Percentiles rank a stretch among this genome's conserved stretches.
These are phyloP conservation scores for Astragalus glycyphyllos DNA, from an alignment of 306 rosid species.

Conservation along the genomic window DNA sequence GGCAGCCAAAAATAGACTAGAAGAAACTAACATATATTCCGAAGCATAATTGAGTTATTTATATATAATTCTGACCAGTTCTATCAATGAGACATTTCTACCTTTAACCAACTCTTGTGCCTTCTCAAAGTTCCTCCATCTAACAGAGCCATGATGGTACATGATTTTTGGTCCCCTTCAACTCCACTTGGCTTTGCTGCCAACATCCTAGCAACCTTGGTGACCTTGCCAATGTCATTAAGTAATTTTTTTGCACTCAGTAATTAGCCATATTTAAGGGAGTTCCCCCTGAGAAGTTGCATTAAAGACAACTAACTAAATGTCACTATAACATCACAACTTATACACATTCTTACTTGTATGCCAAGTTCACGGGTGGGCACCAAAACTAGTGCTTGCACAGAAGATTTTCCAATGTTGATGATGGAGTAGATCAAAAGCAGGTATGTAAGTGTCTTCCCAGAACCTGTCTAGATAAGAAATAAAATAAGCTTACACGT, in stretches of 20 bases:
- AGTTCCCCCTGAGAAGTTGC: constrained; percentile 30
- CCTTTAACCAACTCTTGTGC: constrained; percentile 95
- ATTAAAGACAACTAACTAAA: constrained; percentile 14
- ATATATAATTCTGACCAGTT: no score
- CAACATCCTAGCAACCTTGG: constrained; percentile 85
- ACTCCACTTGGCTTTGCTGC: constrained; percentile 66
- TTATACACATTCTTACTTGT: constrained; percentile 65
- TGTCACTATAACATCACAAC: constrained; percentile 16
- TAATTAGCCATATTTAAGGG: constrained; percentile 27
- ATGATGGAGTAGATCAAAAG: constrained; percentile 71
- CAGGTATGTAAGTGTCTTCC: constrained; percentile 92
- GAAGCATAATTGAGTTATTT: background rate
- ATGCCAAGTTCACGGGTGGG: constrained; percentile 98
- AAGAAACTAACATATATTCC: background rate
- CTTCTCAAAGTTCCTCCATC: constrained; percentile 93
- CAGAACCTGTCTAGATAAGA: constrained; percentile 92
- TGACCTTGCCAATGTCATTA: constrained; percentile 55
- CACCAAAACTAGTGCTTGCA: constrained; percentile 87
- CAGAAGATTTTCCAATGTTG: constrained; percentile 59
- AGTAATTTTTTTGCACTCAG: constrained; percentile 23
- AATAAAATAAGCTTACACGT: constrained; percentile 39
- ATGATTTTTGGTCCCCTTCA: constrained; percentile 64
- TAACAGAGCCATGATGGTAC: constrained; percentile 87
- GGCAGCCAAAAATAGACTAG: constrained; percentile 5
- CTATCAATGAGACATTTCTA: constrained; percentile 34